Evolutionary conservation across 1,284 basidiomycete genomes (phyloP).

Genomic region (Meripilus lineatus): DNA sequence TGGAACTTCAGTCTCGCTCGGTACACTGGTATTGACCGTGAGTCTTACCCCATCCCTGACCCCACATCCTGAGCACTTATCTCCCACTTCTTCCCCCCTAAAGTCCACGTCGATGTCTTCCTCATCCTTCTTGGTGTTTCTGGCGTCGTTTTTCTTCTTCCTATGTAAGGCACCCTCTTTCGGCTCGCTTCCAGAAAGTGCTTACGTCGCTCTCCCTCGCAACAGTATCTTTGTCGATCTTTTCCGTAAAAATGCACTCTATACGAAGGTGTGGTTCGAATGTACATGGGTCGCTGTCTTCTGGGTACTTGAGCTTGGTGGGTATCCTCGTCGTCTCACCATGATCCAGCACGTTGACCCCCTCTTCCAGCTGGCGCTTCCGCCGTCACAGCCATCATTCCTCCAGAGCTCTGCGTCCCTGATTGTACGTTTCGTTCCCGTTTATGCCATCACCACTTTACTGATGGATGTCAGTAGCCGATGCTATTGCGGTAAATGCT

Average conservation of each 20-base stretch:
- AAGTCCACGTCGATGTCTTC: slow-evolving; percentile 52
- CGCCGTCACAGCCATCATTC: slow-evolving; percentile 36
- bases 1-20: slow-evolving; percentile 60
- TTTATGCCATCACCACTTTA: slow-evolving; percentile 10
- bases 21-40: slow-evolving; percentile 27
- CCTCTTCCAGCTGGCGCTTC: slow-evolving; percentile 41
- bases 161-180: slow-evolving; percentile 41
- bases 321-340: slow-evolving; percentile 18
- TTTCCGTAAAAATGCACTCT: slow-evolving; percentile 42
- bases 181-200: background rate
- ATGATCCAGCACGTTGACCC: background rate
- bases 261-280: slow-evolving; percentile 69
- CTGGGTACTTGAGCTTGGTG: slow-evolving; percentile 58
- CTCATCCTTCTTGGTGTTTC: slow-evolving; percentile 58
- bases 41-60: too few relatives aligned
- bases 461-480: slow-evolving; percentile 13
- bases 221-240: slow-evolving; percentile 60
- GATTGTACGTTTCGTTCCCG: slow-evolving; percentile 16
- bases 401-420: slow-evolving; percentile 29
- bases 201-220: background rate
- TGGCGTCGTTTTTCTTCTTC: slow-evolving; percentile 52
- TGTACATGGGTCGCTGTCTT: slow-evolving; percentile 56
- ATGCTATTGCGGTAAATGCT: slow-evolving; percentile 19
- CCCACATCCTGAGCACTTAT: background rate
- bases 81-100: background rate